These are phyloP conservation scores for Monosporascus sp. DNA, from an alignment of 2,329 filamentous ascomycete genomes.

Conservation along the genomic window DNA sequence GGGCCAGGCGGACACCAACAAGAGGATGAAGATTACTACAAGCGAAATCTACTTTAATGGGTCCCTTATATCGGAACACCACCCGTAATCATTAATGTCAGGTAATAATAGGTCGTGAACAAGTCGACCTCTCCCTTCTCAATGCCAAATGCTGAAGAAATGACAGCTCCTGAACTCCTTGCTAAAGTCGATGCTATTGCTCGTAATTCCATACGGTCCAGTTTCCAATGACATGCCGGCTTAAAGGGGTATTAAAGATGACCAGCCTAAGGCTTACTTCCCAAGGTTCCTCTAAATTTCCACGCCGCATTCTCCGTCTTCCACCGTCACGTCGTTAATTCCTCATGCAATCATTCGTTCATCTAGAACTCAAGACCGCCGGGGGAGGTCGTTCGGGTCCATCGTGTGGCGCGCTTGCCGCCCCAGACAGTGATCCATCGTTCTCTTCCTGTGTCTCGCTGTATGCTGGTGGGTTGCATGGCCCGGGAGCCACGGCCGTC, in stretches of 20 bases:
- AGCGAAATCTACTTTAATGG: no score
- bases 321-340: neutral
- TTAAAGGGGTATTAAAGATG: neutral
- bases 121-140: no score
- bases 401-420: neutral
- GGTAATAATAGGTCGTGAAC: no score
- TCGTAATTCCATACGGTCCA: neutral
- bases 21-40: no score
- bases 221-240: neutral
- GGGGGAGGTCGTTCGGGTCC: neutral
- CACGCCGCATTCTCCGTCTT: no score
- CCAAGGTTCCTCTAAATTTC: neutral
- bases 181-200: neutral
- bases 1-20: no score
- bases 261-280: neutral
- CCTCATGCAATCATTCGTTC: neutral
- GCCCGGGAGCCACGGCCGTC: neutral
- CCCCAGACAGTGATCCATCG: neutral
- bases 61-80: no score
- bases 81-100: no score
- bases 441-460: conserved; percentile 2
- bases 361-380: neutral
- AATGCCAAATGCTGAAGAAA: no score
- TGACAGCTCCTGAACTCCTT: neutral
- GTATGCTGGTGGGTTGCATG: conserved; percentile 2